phyloP scores from a whole-genome alignment of 805 yeast genomes.

The Hanseniaspora singularis region DNA sequence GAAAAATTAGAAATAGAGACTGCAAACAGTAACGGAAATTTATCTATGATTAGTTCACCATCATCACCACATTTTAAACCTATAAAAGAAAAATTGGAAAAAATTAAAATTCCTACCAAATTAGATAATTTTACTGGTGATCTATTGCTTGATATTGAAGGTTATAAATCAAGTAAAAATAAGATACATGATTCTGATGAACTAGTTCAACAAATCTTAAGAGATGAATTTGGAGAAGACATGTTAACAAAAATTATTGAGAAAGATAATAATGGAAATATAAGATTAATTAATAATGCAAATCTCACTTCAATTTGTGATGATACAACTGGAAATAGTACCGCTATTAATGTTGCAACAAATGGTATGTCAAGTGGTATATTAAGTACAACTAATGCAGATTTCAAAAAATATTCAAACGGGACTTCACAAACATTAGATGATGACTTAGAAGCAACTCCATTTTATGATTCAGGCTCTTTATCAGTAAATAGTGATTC shows the following conservation, averaged over 20 bases:
- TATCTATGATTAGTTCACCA: conserved; percentile 8
- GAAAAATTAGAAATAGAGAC: not conserved
- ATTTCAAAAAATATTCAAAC: no score
- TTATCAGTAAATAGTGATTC: conserved; percentile 14
- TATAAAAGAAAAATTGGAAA: conserved; percentile 50
- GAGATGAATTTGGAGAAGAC: conserved; percentile 59
- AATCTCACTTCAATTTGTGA: not conserved
- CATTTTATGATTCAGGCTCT: conserved; percentile 2
- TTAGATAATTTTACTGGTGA: conserved; percentile 76
- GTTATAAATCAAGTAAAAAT: conserved; percentile 78
- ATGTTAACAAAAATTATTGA: conserved; percentile 34
- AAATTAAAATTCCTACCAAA: conserved; percentile 74
- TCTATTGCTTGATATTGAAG: conserved; percentile 83
- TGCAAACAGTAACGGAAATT: no score
- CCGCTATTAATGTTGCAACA: conserved; percentile 7
- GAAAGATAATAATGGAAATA: conserved; percentile 57
- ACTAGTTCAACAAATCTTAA: conserved; percentile 55
- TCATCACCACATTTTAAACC: conserved; percentile 24
- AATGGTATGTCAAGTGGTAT: not conserved
- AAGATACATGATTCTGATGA: conserved; percentile 68
- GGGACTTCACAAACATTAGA: no score
- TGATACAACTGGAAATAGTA: conserved; percentile 17
- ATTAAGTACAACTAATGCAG: not conserved
- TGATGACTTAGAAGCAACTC: not conserved
- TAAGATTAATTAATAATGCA: conserved; percentile 38